Percentiles rank a stretch among this genome's conserved stretches.
Evolutionary conservation across 2,329 filamentous ascomycete species (phyloP).

Genomic region (Ascocoryne sarcoides): DNA sequence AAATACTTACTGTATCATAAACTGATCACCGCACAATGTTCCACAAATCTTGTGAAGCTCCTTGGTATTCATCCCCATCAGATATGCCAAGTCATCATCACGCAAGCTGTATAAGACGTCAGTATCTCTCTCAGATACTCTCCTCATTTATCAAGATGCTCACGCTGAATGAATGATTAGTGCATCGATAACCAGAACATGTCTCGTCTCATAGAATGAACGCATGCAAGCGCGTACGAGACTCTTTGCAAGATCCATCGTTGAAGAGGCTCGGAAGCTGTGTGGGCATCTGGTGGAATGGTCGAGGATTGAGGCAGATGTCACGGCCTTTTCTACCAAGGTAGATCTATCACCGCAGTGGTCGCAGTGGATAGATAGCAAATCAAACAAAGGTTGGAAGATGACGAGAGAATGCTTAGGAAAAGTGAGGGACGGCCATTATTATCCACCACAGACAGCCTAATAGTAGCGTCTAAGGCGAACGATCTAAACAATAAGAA

Average conservation of each 20-base stretch:
- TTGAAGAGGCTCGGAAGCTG: conserved; percentile 8
- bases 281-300: background rate
- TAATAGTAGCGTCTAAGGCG: conserved; percentile 7
- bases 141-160: conserved; percentile 25
- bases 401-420: background rate
- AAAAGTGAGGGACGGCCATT: conserved; percentile 9
- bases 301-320: background rate
- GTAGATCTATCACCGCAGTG: too few species aligned
- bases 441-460: conserved; percentile 19
- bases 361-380: conserved; percentile 5
- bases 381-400: conserved; percentile 1
- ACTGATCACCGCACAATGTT: conserved; percentile 74
- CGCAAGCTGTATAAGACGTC: conserved; percentile 48
- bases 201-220: conserved; percentile 78
- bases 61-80: conserved; percentile 86
- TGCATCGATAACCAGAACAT: conserved; percentile 75
- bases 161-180: conserved; percentile 65
- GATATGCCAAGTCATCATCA: conserved; percentile 77
- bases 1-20: too few species aligned
- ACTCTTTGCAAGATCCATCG: conserved; percentile 61
- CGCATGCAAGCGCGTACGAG: conserved; percentile 80
- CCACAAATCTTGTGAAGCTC: conserved; percentile 85
- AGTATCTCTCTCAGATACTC: conserved; percentile 15
- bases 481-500: too few species aligned
- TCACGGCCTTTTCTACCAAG: too few species aligned